A percentile compares a stretch with the other conserved stretches of the same genome.
Evolutionary conservation across 169 alveolate genomes (phyloP).

Genomic region (Plasmodium cynomolgi): DNA sequence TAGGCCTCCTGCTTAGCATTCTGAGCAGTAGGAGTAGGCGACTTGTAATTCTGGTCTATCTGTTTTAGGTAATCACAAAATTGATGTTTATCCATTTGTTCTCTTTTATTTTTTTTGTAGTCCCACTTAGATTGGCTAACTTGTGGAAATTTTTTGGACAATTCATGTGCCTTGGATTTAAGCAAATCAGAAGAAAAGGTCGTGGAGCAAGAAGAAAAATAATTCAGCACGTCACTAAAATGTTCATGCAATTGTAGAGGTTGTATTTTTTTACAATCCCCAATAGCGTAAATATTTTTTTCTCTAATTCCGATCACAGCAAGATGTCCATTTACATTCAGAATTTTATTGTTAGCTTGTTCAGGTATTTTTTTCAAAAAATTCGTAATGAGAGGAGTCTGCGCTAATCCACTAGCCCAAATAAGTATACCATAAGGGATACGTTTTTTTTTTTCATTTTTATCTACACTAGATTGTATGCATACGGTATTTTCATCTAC

Average conservation of each 20-base stretch:
- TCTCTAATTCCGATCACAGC: constrained; percentile 73
- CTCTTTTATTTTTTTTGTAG: constrained; percentile 55
- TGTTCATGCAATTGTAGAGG: constrained; percentile 78
- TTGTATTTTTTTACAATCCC: constrained; percentile 81
- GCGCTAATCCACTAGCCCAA: constrained; percentile 86
- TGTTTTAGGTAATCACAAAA: constrained; percentile 71
- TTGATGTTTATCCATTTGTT: constrained; percentile 47
- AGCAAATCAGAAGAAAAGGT: constrained; percentile 57
- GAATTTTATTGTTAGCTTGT: constrained; percentile 76
- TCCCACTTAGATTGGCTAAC: constrained; percentile 76
- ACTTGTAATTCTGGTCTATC: constrained; percentile 76
- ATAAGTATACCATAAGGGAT: constrained; percentile 80
- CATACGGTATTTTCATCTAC: constrained; percentile 74
- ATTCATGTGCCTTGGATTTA: constrained; percentile 16
- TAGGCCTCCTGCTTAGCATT: constrained; percentile 85
- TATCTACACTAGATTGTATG: constrained; percentile 62
- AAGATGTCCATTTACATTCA: constrained; percentile 79
- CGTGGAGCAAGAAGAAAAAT: background rate
- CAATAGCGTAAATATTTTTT: constrained; percentile 79
- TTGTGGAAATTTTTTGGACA: constrained; percentile 79
- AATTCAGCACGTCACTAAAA: constrained; percentile 46
- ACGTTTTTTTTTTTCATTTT: constrained; percentile 76
- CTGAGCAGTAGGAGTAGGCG: constrained; percentile 87
- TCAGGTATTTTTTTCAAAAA: constrained; percentile 78
- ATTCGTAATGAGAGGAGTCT: constrained; percentile 27